A percentile compares a stretch with the other conserved stretches of the same genome.
Evolutionary conservation across 129 eudicot species (phyloP).

Genomic region (Centella asiatica): DNA sequence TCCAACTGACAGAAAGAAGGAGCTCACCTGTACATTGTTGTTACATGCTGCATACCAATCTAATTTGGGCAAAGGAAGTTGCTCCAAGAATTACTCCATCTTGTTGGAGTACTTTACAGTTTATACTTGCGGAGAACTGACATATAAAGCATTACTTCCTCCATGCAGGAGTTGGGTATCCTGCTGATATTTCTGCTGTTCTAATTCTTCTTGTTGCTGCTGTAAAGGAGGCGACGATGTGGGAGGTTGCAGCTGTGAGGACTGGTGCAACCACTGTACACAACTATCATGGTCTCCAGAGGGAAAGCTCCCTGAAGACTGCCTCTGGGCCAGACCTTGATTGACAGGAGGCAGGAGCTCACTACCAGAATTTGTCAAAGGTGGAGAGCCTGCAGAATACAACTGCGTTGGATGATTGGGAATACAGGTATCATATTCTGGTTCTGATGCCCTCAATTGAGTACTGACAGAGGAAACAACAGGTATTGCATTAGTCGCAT

Average conservation of each 20-base stretch:
- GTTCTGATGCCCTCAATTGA: slow-evolving; percentile 34
- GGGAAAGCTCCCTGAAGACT: slow-evolving; percentile 33
- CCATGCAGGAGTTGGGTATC: slow-evolving; percentile 27
- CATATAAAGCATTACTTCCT: slow-evolving; percentile 26
- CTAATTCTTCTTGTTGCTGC: slow-evolving; percentile 10
- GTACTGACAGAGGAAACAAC: slow-evolving; percentile 30
- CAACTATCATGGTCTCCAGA: slow-evolving; percentile 30
- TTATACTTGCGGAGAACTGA: slow-evolving; percentile 29
- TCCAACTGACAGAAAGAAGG: background rate
- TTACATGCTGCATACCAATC: slow-evolving; percentile 30
- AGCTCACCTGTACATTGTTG: slow-evolving; percentile 51
- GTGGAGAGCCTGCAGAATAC: slow-evolving; percentile 24
- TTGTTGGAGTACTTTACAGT: slow-evolving; percentile 22
- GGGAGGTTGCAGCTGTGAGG: slow-evolving; percentile 24
- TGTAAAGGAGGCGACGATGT: slow-evolving; percentile 16
- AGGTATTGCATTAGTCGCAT: slow-evolving; percentile 20
- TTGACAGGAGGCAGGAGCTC: slow-evolving; percentile 24
- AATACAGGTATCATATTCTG: slow-evolving; percentile 28
- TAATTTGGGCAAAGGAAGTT: slow-evolving; percentile 23
- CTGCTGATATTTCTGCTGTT: slow-evolving; percentile 18
- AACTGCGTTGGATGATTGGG: slow-evolving; percentile 26
- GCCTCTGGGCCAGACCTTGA: slow-evolving; percentile 38
- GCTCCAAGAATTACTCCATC: slow-evolving; percentile 16
- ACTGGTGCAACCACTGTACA: slow-evolving; percentile 35
- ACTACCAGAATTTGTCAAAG: slow-evolving; percentile 26